Percentiles rank a stretch among this genome's conserved stretches.
Conservation (phyloP, 108 stramenopile species). For the Discostella pseudostelligera region DNA sequence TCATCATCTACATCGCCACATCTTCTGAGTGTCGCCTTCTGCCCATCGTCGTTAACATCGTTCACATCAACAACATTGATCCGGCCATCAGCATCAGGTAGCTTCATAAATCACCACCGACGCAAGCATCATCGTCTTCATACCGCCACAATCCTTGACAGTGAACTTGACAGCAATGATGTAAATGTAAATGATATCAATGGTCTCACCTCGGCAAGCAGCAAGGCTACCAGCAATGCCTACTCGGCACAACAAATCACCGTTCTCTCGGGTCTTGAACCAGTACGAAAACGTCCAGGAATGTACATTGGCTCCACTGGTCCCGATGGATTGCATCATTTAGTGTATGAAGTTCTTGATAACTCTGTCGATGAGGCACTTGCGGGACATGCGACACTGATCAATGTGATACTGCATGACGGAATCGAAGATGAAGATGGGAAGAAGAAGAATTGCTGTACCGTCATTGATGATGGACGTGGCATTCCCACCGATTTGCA, state of each 20-base stretch:
- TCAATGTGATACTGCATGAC: slow-evolving; percentile 63
- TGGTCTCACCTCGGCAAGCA: slow-evolving; percentile 6
- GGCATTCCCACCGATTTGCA: slow-evolving; percentile 94
- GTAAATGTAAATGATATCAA: slow-evolving; percentile 15
- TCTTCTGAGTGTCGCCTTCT: too few relatives aligned
- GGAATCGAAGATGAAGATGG: slow-evolving; percentile 46
- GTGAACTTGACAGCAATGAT: too few relatives aligned
- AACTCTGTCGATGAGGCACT: slow-evolving; percentile 94
- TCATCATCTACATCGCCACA: too few relatives aligned
- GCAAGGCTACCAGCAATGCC: slow-evolving; percentile 9
- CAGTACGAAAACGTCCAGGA: slow-evolving; percentile 94
- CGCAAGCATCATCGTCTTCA: neutral
- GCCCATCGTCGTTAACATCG: too few relatives aligned
- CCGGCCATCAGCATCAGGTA: too few relatives aligned
- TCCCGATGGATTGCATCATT: slow-evolving; percentile 91
- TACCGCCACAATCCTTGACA: neutral
- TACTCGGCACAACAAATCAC: slow-evolving; percentile 95
- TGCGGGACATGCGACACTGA: slow-evolving; percentile 86
- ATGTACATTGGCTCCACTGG: slow-evolving; percentile 97
- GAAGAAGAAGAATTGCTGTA: slow-evolving; percentile 48
- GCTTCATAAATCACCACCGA: too few relatives aligned
- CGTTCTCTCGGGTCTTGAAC: slow-evolving; percentile 92
- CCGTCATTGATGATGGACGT: slow-evolving; percentile 88
- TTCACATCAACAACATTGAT: neutral
- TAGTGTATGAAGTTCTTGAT: slow-evolving; percentile 95